phyloP scores from a whole-genome alignment of 805 yeast species.

The Komagataella populi region DNA sequence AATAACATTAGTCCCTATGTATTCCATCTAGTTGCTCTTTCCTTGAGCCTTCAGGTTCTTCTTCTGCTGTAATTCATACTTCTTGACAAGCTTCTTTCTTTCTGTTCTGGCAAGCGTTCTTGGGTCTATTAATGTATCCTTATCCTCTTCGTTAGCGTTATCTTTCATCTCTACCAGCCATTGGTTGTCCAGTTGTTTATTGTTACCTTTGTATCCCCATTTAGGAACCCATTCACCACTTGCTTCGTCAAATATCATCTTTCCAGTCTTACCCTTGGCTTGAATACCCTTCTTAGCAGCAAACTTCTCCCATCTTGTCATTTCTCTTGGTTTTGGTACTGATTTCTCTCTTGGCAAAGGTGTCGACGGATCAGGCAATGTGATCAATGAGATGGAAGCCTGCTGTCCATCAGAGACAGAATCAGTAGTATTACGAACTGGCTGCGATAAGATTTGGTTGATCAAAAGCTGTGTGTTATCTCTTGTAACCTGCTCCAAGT shows the following conservation, averaged over 20 bases:
- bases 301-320: slow-evolving; percentile 93
- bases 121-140: slow-evolving; percentile 71
- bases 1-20: background rate
- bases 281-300: slow-evolving; percentile 93
- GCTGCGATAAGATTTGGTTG: slow-evolving; percentile 82
- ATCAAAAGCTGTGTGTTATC: slow-evolving; percentile 87
- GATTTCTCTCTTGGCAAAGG: slow-evolving; percentile 90
- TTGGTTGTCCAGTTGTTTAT: slow-evolving; percentile 75
- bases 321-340: slow-evolving; percentile 82
- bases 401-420: slow-evolving; percentile 41
- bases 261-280: slow-evolving; percentile 82
- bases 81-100: slow-evolving; percentile 74
- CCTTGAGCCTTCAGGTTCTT: slow-evolving; percentile 40
- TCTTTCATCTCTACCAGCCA: slow-evolving; percentile 89
- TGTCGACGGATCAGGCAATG: slow-evolving; percentile 74
- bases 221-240: slow-evolving; percentile 92
- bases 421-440: slow-evolving; percentile 78
- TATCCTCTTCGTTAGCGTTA: slow-evolving; percentile 47
- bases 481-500: slow-evolving; percentile 57
- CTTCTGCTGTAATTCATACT: slow-evolving; percentile 76
- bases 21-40: background rate
- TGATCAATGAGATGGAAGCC: slow-evolving; percentile 70
- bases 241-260: slow-evolving; percentile 80
- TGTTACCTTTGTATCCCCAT: slow-evolving; percentile 96
- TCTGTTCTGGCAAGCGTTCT: slow-evolving; percentile 70